Evolutionary conservation across 2,329 filamentous ascomycete species (phyloP), one percentile per base, ranked within the genome.

Genomic region (Sarocladium oryzae): DNA sequence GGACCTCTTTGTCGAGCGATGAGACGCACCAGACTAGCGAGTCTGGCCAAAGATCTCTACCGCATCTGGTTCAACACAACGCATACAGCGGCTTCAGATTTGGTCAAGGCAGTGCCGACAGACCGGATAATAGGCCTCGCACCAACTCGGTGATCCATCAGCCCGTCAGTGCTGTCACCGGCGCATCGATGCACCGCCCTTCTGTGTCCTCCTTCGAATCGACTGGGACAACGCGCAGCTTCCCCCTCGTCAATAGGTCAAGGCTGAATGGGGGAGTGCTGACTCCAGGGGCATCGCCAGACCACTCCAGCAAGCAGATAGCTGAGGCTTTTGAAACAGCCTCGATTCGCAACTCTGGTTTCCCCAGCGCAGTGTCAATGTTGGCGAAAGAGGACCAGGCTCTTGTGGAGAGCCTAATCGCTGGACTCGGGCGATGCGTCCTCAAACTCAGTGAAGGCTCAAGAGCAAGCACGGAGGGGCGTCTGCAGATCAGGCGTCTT

Each of bases 401-500:
- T 36, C 68, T 84, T 2, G 77, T 85, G 0, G 78, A 85, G 62
- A 71, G 75, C 49, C 68, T 84, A 2, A 78, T 85, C 21, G 79
- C 75, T 2, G 78, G 75, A 56, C 67, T 85, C 1, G 81, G 81
- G 13, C 74, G 75, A 56, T 85, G 81, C 53, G 79, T 85, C 1
- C 63, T 84, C 8, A 78, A 74, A 26, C 58, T 85, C 55, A 72
- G 77, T 53, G 74, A 86, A 67, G 67, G 73, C 49, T 71, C 79
- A 56, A 69, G 69, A 56, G 68, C 77, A 53, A 75, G 75, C 58
- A 68, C 79, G 54, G 79, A 88, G 57, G 78, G 76, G 48, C 75
- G 83, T 51, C 74, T 85, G 53, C 82, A 87, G 65, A 75, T 89
- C 54, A 74, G 86, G 56, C 77, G 86, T 57, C 76, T 96, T 49